A percentile compares a stretch with the other conserved stretches of the same genome.
These are phyloP conservation scores for Chalara sp. DNA, from an alignment of 2,329 filamentous ascomycete species.

Conservation along the genomic window DNA sequence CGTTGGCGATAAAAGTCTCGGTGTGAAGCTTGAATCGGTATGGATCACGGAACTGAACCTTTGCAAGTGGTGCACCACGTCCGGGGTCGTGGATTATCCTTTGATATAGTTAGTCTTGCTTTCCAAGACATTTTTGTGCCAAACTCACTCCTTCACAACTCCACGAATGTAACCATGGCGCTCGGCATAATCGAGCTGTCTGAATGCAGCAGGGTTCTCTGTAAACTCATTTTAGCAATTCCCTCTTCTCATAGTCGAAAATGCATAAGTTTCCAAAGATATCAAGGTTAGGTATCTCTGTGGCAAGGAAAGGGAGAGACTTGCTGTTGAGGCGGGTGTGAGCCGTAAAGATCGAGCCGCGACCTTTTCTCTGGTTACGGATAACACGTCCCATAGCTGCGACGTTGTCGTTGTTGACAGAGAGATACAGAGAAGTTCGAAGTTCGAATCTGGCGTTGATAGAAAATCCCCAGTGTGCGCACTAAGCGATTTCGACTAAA, in stretches of 20 bases:
- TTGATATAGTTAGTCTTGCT: not conserved
- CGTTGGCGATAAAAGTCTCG: conserved; percentile 99
- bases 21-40: conserved; percentile 97
- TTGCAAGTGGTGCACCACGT: conserved; percentile 95
- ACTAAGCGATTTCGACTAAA: no score
- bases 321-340: conserved; percentile 75
- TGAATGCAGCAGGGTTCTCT: conserved; percentile 93
- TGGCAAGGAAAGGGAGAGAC: conserved; percentile 30
- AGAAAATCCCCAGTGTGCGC: no score
- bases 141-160: conserved; percentile 75
- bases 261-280: no score
- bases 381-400: conserved; percentile 46
- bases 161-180: conserved; percentile 96
- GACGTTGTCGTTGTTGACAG: not conserved
- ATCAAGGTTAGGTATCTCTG: no score
- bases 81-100: conserved; percentile 78
- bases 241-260: no score
- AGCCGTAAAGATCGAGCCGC: conserved; percentile 71
- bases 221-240: conserved; percentile 48
- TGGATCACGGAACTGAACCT: conserved; percentile 93
- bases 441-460: no score
- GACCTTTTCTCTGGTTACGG: conserved; percentile 71
- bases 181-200: conserved; percentile 93
- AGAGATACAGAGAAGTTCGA: no score
- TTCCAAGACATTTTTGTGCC: no score